A percentile compares a stretch with the other conserved stretches of the same genome.
phyloP scores from a whole-genome alignment of 768 basidiomycete genomes.

The Rhizopogon vinicolor region DNA sequence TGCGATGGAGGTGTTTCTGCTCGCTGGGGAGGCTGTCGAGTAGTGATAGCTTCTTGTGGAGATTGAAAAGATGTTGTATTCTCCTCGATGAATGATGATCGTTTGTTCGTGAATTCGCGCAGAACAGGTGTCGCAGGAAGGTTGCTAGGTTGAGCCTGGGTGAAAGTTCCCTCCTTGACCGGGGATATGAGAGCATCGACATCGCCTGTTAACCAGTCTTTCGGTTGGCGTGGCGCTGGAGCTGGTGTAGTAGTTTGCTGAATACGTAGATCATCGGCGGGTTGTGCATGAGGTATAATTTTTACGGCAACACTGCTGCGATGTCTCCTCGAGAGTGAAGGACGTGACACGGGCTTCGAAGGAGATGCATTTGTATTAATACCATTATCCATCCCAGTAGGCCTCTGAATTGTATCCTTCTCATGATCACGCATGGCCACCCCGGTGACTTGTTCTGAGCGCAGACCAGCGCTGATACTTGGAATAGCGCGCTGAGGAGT shows the following conservation, averaged over 20 bases:
- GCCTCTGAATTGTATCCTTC: slow-evolving; percentile 6
- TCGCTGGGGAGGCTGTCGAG: slow-evolving; percentile 13
- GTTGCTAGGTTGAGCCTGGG: slow-evolving; percentile 8
- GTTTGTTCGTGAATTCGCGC: slow-evolving; percentile 69
- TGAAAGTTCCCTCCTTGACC: slow-evolving; percentile 11
- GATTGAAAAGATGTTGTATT: slow-evolving; percentile 24
- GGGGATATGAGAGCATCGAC: slow-evolving; percentile 34
- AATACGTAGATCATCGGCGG: slow-evolving; percentile 13
- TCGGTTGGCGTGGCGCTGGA: slow-evolving; percentile 26
- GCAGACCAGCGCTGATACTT: slow-evolving; percentile 28
- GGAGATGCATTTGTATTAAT: slow-evolving; percentile 5
- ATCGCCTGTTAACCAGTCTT: slow-evolving; percentile 77
- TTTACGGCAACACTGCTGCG: slow-evolving; percentile 45
- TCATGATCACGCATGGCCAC: slow-evolving; percentile 42
- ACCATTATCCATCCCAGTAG: slow-evolving; percentile 11
- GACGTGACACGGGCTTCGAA: slow-evolving; percentile 25
- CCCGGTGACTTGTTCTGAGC: slow-evolving; percentile 56
- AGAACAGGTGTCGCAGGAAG: slow-evolving; percentile 42
- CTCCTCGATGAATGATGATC: slow-evolving; percentile 61
- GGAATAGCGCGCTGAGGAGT: slow-evolving; percentile 14
- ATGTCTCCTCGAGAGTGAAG: slow-evolving; percentile 47
- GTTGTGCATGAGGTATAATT: slow-evolving; percentile 13
- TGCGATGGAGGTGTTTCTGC: slow-evolving; percentile 14
- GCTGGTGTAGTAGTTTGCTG: slow-evolving; percentile 11
- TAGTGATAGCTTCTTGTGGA: slow-evolving; percentile 30